Conservation (phyloP, 768 basidiomycete genomes). For the Russula vinacea region DNA sequence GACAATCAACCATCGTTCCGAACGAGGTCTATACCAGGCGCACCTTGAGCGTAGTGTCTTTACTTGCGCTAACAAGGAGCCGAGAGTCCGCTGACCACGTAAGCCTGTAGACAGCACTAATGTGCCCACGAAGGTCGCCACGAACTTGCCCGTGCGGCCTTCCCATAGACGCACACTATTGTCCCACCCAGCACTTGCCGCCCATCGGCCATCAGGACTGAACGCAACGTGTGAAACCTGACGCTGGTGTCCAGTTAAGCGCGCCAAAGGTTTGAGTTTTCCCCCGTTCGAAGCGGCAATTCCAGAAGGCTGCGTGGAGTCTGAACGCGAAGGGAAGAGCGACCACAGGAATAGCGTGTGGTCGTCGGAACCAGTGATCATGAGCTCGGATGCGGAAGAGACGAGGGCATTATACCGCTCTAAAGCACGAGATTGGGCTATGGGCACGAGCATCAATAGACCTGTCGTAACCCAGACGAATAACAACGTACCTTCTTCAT, state of each 20-base stretch:
- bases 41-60: constrained; percentile 94
- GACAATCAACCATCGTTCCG: constrained; percentile 8
- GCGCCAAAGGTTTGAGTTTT: constrained; percentile 65
- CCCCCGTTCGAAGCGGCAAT: constrained; percentile 40
- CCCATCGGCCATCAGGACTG: constrained; percentile 89
- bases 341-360: constrained; percentile 98
- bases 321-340: constrained; percentile 52
- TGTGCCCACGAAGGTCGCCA: constrained; percentile 90
- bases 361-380: constrained; percentile 96
- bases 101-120: constrained; percentile 90
- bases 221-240: constrained; percentile 93
- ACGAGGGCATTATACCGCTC: constrained; percentile 74
- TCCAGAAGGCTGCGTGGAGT: constrained; percentile 39
- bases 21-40: constrained; percentile 30
- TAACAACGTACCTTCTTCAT: constrained; percentile 67
- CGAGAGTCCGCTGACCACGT: constrained; percentile 95
- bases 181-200: constrained; percentile 90
- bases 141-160: constrained; percentile 76
- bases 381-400: constrained; percentile 62
- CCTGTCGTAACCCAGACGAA: neutral
- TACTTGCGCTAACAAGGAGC: constrained; percentile 89
- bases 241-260: constrained; percentile 92
- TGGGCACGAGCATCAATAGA: constrained; percentile 7
- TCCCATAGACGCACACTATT: constrained; percentile 92
- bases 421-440: constrained; percentile 74